A percentile compares a stretch with the other conserved stretches of the same genome.
Conservation (phyloP, 1,284 basidiomycete species). For the Takashimella tepidaria region DNA sequence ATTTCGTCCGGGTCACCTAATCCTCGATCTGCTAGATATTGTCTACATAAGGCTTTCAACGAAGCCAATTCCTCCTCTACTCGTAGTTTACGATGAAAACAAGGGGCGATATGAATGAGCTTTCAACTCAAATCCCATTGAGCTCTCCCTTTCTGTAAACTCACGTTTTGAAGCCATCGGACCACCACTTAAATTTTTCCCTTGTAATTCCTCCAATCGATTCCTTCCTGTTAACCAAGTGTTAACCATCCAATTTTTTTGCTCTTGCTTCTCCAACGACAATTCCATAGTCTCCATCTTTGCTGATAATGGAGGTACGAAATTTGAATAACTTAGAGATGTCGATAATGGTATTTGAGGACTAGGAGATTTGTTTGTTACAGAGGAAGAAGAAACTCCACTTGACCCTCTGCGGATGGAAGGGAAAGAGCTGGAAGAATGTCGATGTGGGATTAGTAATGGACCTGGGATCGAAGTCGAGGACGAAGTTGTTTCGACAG, state of each 20-base stretch:
- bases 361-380: too few species aligned
- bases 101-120: too few species aligned
- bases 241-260: slow-evolving; percentile 20
- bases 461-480: not conserved
- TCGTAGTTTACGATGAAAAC: too few species aligned
- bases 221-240: slow-evolving; percentile 8
- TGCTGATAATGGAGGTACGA: slow-evolving; percentile 3
- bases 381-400: not conserved
- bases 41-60: slow-evolving; percentile 2
- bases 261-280: slow-evolving; percentile 8
- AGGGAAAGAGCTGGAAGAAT: too few species aligned
- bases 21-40: slow-evolving; percentile 11
- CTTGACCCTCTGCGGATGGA: not conserved
- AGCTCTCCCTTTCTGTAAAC: not conserved
- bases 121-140: too few species aligned
- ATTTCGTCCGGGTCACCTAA: slow-evolving; percentile 17
- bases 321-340: slow-evolving; percentile 1
- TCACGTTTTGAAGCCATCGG: slow-evolving; percentile 7
- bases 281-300: slow-evolving; percentile 10
- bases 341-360: too few species aligned
- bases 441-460: not conserved
- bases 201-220: slow-evolving; percentile 4
- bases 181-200: slow-evolving; percentile 3
- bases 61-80: not conserved
- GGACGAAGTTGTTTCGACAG: too few species aligned